These are phyloP conservation scores for Penicillium sp. DNA, from an alignment of 2,329 filamentous ascomycete genomes.

Conservation along the genomic window DNA sequence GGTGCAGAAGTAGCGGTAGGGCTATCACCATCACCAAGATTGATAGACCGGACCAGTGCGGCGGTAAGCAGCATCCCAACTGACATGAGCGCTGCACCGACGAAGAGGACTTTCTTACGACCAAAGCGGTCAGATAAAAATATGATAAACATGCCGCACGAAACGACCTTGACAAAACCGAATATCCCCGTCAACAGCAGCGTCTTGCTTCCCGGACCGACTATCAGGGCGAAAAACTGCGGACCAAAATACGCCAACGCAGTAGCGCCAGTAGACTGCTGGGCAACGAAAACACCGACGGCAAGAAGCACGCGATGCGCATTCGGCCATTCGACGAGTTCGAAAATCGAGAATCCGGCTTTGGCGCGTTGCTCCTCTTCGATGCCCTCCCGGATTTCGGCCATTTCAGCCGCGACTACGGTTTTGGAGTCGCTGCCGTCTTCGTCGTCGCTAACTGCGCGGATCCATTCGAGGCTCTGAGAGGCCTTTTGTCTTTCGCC, in stretches of 20 bases:
- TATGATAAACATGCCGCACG: conserved; percentile 51
- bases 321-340: conserved; percentile 47
- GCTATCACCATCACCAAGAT: neutral
- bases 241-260: conserved; percentile 54
- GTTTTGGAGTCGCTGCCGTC: conserved; percentile 1
- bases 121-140: conserved; percentile 52
- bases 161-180: conserved; percentile 51
- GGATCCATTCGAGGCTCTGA: conserved; percentile 50
- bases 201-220: conserved; percentile 41
- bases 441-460: conserved; percentile 37
- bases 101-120: conserved; percentile 49
- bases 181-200: conserved; percentile 53
- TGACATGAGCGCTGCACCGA: conserved; percentile 42
- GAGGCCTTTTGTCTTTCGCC: conserved; percentile 45
- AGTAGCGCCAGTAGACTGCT: conserved; percentile 53
- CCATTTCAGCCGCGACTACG: conserved; percentile 42
- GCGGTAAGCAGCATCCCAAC: conserved; percentile 48
- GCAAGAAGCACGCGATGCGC: conserved; percentile 42
- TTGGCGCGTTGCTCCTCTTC: conserved; percentile 44
- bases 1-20: neutral
- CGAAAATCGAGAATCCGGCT: conserved; percentile 40
- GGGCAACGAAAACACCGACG: conserved; percentile 48
- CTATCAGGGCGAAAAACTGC: conserved; percentile 52
- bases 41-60: conserved; percentile 40
- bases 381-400: conserved; percentile 48